Conservation (phyloP, 1,284 basidiomycete genomes). For the Heterobasidion occidentale region DNA sequence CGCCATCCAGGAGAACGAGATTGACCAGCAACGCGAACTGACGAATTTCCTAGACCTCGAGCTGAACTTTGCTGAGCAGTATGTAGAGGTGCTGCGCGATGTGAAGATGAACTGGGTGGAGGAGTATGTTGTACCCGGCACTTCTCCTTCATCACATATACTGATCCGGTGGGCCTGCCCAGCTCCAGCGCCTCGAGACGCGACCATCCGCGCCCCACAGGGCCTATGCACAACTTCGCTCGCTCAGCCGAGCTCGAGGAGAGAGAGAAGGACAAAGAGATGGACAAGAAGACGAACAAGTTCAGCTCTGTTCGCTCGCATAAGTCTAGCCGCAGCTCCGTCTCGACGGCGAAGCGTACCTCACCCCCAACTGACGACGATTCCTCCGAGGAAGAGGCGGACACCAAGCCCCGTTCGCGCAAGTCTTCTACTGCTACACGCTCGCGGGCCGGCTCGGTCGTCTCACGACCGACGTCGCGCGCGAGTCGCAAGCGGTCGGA, state of each 20-base stretch:
- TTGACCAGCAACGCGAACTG: conserved; percentile 60
- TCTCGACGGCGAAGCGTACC: conserved; percentile 11
- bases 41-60: conserved; percentile 65
- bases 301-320: conserved; percentile 13
- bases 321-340: conserved; percentile 7
- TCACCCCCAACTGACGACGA: background rate
- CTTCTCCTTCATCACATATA: background rate
- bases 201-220: conserved; percentile 10
- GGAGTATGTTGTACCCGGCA: conserved; percentile 32
- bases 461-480: conserved; percentile 39
- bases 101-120: conserved; percentile 57
- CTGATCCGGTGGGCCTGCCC: background rate
- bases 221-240: conserved; percentile 11
- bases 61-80: conserved; percentile 64
- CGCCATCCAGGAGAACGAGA: conserved; percentile 71
- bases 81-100: conserved; percentile 62
- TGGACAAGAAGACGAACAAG: conserved; percentile 4
- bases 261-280: background rate
- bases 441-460: conserved; percentile 16
- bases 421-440: background rate
- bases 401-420: background rate
- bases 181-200: background rate
- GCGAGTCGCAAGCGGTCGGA: conserved; percentile 38
- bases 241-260: conserved; percentile 4
- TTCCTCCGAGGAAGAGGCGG: background rate